A percentile compares a stretch with the other conserved stretches of the same genome.
Conservation (phyloP, 768 basidiomycete species). For the Rhodotorula sphaerocarpa region DNA sequence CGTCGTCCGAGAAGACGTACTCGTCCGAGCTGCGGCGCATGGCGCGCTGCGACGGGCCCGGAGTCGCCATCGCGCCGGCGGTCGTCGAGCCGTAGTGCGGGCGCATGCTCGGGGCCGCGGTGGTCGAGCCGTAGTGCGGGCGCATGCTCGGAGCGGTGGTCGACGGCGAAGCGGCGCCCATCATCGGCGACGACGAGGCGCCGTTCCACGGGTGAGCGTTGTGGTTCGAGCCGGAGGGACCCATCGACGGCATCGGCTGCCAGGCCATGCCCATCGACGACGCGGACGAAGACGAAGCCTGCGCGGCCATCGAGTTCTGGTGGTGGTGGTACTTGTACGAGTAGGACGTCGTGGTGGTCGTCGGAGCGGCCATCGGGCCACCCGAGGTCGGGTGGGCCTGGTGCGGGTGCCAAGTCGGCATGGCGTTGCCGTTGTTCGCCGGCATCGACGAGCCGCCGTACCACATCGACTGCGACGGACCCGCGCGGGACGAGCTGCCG, state of each 20-base stretch:
- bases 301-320: not conserved
- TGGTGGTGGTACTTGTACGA: conserved; percentile 27
- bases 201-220: too few relatives aligned
- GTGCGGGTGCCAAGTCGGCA: conserved; percentile 17
- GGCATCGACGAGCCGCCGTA: not conserved
- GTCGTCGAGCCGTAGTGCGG: too few relatives aligned
- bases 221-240: too few relatives aligned
- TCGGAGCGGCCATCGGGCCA: not conserved
- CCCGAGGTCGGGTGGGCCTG: conserved; percentile 13
- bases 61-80: too few relatives aligned
- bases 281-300: not conserved
- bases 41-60: conserved; percentile 12
- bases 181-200: conserved; percentile 9
- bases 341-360: conserved; percentile 13
- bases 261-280: too few relatives aligned
- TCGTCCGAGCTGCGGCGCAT: conserved; percentile 22
- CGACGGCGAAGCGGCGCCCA: conserved; percentile 4
- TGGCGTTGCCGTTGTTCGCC: not conserved
- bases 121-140: not conserved
- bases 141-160: not conserved
- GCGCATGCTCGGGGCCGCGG: not conserved
- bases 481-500: too few relatives aligned
- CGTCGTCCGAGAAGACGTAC: conserved; percentile 32
- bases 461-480: too few relatives aligned
- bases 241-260: too few relatives aligned